Percentiles rank a stretch among this genome's conserved stretches.
These are phyloP conservation scores for Calonectria fujianensis DNA, from an alignment of 2,329 filamentous ascomycete genomes.

Conservation along the genomic window DNA sequence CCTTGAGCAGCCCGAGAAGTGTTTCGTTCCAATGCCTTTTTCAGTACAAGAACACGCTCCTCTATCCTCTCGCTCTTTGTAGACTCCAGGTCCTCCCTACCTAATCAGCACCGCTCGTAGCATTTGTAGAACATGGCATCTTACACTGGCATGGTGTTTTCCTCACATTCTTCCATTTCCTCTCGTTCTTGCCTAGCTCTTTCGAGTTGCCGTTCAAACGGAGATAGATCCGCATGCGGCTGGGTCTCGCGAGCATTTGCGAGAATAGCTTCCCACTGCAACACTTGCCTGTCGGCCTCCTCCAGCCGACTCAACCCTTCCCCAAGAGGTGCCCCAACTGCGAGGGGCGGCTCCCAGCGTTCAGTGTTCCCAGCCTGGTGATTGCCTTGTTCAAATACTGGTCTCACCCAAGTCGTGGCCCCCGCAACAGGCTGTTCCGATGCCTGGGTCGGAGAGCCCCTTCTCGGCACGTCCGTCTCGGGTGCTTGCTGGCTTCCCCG, in stretches of 20 bases:
- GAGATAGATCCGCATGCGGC: conserved; percentile 48
- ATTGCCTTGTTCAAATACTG: background rate
- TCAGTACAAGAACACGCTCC: conserved; percentile 35
- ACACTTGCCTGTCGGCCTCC: conserved; percentile 47
- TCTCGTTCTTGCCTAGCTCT: conserved; percentile 36
- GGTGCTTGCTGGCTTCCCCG: conserved; percentile 30
- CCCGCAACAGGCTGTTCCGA: background rate
- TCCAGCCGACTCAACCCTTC: conserved; percentile 51
- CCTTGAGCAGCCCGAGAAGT: conserved; percentile 35
- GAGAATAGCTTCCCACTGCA: conserved; percentile 54
- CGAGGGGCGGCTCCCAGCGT: conserved; percentile 51
- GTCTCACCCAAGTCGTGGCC: background rate
- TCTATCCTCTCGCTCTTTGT: conserved; percentile 47
- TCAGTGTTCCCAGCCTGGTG: conserved; percentile 9
- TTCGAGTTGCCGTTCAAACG: conserved; percentile 46
- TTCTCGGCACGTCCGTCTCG: background rate
- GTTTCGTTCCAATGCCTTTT: conserved; percentile 34
- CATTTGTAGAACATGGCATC: conserved; percentile 7
- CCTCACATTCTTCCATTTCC: conserved; percentile 50
- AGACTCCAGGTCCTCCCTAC: conserved; percentile 51
- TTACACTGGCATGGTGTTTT: conserved; percentile 50
- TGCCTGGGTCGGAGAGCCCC: background rate
- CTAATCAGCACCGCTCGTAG: conserved; percentile 26
- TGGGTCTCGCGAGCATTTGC: conserved; percentile 46
- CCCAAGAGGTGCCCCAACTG: conserved; percentile 50